Evolutionary conservation across 2,329 filamentous ascomycete species (phyloP), one percentile per base, ranked within the genome.

Genomic region (Clarireedia paspali): DNA sequence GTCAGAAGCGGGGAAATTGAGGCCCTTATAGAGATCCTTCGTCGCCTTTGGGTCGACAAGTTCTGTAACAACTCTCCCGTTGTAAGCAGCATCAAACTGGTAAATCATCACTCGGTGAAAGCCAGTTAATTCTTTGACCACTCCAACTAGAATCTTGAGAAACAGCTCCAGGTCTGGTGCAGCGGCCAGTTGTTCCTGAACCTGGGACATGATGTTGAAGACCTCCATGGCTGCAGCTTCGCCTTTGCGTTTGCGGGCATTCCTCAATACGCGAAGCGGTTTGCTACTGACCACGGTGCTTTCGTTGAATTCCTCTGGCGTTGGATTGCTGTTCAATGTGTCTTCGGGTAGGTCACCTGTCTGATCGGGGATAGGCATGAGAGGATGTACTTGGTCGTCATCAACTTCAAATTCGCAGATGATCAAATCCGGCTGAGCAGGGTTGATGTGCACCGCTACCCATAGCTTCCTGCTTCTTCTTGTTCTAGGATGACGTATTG

Each of bases 21-120:
- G 75, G 0, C 90, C 91, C 66, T 91, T 89, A 74, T 91, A 96
- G 0, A 95, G 73, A 69, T 95, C 91, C 54, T 86, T 85, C 0
- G 89, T 92, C 34, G 85, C 83, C 17, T 82, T 76, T 1, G 88
- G 88, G 67, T 96, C 88, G 7, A 95, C 87, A 10, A 95, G 74
- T 68, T 96, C 91, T 0, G 90, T 90, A 4, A 95, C 90, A 1
- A 95, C 90, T 55, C 88, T 84, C 17, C 90, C 91, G 64, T 95
- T 95, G 76, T 87, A 94, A 1, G 78, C 71, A 4, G 83, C 76
- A 68, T 96, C 91, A 61, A 96, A 96, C 69, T 95, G 89, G 66
- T 95, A 96, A 2, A 96, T 80, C 88, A 96, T 91, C 48, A 95
- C 89, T 12, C 91, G 87, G 67, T 95, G 91, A 61, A 96, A 96